These are phyloP conservation scores for Grigorovia yakushimaensis DNA, from an alignment of 805 yeast genomes.

Conservation along the genomic window DNA sequence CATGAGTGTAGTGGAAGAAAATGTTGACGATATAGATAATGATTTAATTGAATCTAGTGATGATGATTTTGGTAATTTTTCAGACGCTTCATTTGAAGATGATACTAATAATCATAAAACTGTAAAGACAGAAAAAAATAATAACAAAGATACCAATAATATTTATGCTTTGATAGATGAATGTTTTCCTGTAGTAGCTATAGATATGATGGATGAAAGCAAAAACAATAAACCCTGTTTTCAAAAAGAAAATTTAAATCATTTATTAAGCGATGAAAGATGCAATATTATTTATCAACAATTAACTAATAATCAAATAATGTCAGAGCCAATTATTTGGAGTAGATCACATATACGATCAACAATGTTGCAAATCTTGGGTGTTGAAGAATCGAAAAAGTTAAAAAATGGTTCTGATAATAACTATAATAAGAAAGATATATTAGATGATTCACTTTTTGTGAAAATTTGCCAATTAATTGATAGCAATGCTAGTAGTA, in stretches of 20 bases:
- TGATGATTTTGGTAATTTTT: slow-evolving; percentile 30
- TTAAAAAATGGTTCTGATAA: not conserved
- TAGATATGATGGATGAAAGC: not conserved
- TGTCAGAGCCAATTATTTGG: slow-evolving; percentile 22
- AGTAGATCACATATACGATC: slow-evolving; percentile 18
- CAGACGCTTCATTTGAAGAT: slow-evolving; percentile 24
- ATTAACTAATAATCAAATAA: slow-evolving; percentile 16
- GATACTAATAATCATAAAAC: not conserved
- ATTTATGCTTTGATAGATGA: slow-evolving; percentile 4
- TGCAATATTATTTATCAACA: slow-evolving; percentile 26
- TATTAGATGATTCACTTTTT: slow-evolving; percentile 16
- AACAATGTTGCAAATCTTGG: slow-evolving; percentile 19
- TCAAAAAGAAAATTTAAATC: not conserved
- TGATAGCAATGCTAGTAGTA: not conserved
- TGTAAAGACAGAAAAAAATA: not conserved
- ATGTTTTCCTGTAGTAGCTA: not conserved
- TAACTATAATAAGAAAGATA: slow-evolving; percentile 1
- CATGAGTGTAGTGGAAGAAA: not conserved
- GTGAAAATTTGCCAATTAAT: slow-evolving; percentile 6
- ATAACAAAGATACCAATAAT: not conserved
- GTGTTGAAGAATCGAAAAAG: slow-evolving; percentile 7
- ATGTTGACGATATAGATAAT: not conserved
- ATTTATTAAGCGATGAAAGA: slow-evolving; percentile 16
- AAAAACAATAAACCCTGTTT: too few relatives aligned
- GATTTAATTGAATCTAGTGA: slow-evolving; percentile 6